These are phyloP conservation scores for Medakamo hakoo DNA, from an alignment of 139 green algal species.

Conservation along the genomic window DNA sequence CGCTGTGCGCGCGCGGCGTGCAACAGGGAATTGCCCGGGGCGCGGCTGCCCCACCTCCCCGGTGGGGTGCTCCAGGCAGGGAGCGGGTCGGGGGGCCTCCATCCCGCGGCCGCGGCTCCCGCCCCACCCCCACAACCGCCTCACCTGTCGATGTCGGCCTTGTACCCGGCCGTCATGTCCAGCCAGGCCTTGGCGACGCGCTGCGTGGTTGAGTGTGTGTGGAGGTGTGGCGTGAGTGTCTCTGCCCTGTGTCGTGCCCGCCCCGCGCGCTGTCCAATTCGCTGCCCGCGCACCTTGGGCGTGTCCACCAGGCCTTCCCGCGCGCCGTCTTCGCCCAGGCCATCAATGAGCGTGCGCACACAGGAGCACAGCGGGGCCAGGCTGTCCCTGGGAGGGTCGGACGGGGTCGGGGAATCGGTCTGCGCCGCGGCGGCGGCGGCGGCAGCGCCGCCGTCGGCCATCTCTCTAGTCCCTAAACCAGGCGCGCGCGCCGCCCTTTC, in stretches of 20 bases:
- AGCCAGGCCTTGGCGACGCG: conserved; percentile 77
- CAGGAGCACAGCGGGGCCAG: conserved; percentile 14
- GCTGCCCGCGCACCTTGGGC: conserved; percentile 55
- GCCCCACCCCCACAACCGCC: not conserved
- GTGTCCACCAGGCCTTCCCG: conserved; percentile 73
- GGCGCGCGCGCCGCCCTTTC: too few relatives aligned
- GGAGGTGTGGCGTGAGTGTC: too few relatives aligned
- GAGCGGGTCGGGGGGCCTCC: not conserved
- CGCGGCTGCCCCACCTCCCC: not conserved
- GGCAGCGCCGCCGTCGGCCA: too few relatives aligned
- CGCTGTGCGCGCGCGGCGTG: not conserved
- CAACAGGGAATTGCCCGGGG: not conserved
- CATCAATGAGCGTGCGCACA: conserved; percentile 44
- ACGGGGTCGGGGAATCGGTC: too few relatives aligned
- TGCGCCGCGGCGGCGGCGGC: too few relatives aligned
- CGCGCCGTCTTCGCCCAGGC: conserved; percentile 59
- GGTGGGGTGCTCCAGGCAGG: not conserved
- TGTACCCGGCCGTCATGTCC: conserved; percentile 53
- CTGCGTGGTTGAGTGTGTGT: conserved; percentile 26
- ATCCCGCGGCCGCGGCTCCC: too few relatives aligned
- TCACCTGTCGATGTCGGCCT: conserved; percentile 29
- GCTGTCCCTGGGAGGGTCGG: too few relatives aligned
- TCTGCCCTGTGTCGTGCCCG: too few relatives aligned
- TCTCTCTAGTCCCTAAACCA: too few relatives aligned
- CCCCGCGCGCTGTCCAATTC: too few relatives aligned